These are phyloP conservation scores for Stagonosporopsis chrysanthemi DNA, from an alignment of 2,329 filamentous ascomycete genomes.

Conservation along the genomic window DNA sequence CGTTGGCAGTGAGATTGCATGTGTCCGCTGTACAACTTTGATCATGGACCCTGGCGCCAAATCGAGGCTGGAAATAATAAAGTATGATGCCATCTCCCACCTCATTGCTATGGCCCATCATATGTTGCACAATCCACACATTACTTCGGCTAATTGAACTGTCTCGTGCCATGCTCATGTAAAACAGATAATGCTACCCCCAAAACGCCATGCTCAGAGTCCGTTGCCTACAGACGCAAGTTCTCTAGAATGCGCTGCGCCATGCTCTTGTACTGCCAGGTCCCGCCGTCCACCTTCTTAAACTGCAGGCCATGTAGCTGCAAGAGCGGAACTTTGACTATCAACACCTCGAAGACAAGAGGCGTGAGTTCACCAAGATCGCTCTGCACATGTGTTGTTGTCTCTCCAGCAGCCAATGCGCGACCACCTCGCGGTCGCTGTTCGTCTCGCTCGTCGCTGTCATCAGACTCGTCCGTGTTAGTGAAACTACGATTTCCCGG, in stretches of 20 bases:
- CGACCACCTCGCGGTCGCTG: constrained; percentile 44
- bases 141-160: constrained; percentile 6
- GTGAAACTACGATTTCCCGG: constrained; percentile 76
- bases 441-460: constrained; percentile 66
- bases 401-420: constrained; percentile 74
- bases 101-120: neutral
- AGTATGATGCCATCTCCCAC: neutral
- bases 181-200: neutral
- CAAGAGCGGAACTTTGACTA: constrained; percentile 95
- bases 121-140: constrained; percentile 11
- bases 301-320: constrained; percentile 96
- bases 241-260: constrained; percentile 92
- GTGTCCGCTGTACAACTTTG: neutral
- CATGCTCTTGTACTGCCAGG: constrained; percentile 99
- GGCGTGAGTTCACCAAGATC: constrained; percentile 86
- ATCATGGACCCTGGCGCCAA: neutral
- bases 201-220: constrained; percentile 13
- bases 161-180: constrained; percentile 1
- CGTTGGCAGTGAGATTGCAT: neutral
- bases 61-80: neutral
- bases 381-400: constrained; percentile 88
- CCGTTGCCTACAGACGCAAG: constrained; percentile 69
- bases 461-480: constrained; percentile 85
- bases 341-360: constrained; percentile 92
- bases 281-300: constrained; percentile 93